Evolutionary conservation across 1,284 basidiomycete species (phyloP).

Genomic region (Austroboletus rostrupii): DNA sequence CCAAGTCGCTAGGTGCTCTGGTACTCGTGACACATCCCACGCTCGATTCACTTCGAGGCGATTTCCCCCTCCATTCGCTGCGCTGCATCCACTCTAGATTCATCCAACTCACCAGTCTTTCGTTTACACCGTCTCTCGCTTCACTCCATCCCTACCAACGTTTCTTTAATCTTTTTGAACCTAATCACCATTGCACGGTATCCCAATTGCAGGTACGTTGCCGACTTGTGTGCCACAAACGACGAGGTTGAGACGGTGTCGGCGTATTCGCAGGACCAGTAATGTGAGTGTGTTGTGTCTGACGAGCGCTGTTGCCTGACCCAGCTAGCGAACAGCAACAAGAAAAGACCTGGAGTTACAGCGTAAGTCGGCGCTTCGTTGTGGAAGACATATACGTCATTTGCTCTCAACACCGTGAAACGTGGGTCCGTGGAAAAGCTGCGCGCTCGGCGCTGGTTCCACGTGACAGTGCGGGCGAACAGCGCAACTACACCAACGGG

Average conservation of each 20-base stretch:
- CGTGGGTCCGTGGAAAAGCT: slow-evolving; percentile 52
- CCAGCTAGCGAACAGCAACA: slow-evolving; percentile 8
- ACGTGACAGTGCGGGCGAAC: slow-evolving; percentile 13
- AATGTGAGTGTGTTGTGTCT: slow-evolving; percentile 15
- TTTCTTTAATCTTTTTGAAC: slow-evolving; percentile 13
- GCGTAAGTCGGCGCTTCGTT: slow-evolving; percentile 21
- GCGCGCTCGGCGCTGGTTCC: slow-evolving; percentile 16
- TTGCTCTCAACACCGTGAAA: slow-evolving; percentile 46
- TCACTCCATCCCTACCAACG: slow-evolving; percentile 15
- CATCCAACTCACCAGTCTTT: slow-evolving; percentile 43
- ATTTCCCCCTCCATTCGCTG: slow-evolving; percentile 26
- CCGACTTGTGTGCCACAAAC: slow-evolving; percentile 3
- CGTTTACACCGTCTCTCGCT: slow-evolving; percentile 42
- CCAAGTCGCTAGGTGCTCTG: slow-evolving; percentile 23
- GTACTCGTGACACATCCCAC: slow-evolving; percentile 22
- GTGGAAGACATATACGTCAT: slow-evolving; percentile 29
- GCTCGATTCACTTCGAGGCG: slow-evolving; percentile 54
- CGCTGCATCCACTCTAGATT: slow-evolving; percentile 22
- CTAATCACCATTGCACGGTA: slow-evolving; percentile 19
- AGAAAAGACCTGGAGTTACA: slow-evolving; percentile 1
- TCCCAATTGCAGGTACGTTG: slow-evolving; percentile 19
- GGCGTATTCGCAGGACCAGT: slow-evolving; percentile 14
- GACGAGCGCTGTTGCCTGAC: slow-evolving; percentile 5
- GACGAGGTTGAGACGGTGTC: slow-evolving; percentile 4
- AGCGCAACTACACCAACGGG: not conserved